Evolutionary conservation across 805 yeast species (phyloP), one percentile per base, ranked within the genome.

Genomic region (Cyberlindnera maclurae): DNA sequence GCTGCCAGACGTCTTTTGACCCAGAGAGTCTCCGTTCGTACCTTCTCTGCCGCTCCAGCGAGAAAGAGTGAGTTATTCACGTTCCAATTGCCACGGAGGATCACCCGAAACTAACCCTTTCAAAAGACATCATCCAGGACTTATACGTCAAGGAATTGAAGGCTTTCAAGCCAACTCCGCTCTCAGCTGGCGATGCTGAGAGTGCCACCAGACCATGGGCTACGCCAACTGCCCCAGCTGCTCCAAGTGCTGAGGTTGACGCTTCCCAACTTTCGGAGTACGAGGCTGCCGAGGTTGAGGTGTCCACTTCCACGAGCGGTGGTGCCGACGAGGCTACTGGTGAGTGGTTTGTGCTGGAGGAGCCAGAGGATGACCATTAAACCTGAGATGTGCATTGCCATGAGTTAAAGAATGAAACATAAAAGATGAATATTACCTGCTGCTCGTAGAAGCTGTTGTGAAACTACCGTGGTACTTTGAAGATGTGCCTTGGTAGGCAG

Each of bases 141-240:
- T 75, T 89, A 53, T 89, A 89, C 71, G 67, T 90, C 59, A 78
- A 75, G 63, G 95, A 89, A 66, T 71, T 93, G 66, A 85, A 81
- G 70, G 77, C 78, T 46, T 89, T 85, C 79, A 87, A 88, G 73
- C 89, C 96, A 60, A 75, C 81, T 43, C 78, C 87, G 44, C 60
- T 81, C 39, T 66, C 82, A 42, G 77, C 83, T 43, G 70, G 75
- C 50, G 95, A 84, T 51, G 81, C 90, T 46, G 87, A 79, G 56
- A 74, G 77, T 48, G 73, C 81, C 49, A 90, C 88, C 52, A 79
- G 82, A 67, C 77, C 83, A 54, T 93, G 96, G 93, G 64, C 71
- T 45, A 68, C 78, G 47, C 97, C 97, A 55, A 63, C 73, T 46
- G 75, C 87, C 51, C 95, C 97, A 54, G 62, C 75, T 50, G 63